phyloP scores from a whole-genome alignment of 352 stramenopile species.

The Phytophthora pluvialis region DNA sequence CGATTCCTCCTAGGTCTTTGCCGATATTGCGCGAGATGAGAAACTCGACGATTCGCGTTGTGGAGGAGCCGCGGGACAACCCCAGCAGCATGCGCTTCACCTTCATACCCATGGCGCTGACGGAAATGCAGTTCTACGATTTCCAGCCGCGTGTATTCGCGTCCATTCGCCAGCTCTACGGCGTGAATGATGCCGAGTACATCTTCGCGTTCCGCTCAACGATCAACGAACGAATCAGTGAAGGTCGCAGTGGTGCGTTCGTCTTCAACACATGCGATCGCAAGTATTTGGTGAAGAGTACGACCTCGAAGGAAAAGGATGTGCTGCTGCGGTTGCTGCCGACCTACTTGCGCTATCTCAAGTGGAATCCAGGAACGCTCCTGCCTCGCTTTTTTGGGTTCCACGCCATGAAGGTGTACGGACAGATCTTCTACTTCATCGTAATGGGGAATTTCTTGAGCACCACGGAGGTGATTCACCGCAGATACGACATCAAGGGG shows the following conservation, averaged over 20 bases:
- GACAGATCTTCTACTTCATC: constrained; percentile 91
- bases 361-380: constrained; percentile 88
- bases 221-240: constrained; percentile 90
- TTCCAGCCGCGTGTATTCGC: constrained; percentile 86
- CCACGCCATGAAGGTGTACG: constrained; percentile 93
- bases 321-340: constrained; percentile 83
- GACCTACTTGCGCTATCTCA: constrained; percentile 86
- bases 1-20: constrained; percentile 40
- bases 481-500: constrained; percentile 92
- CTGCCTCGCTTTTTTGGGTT: constrained; percentile 91
- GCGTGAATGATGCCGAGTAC: constrained; percentile 82
- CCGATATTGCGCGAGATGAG: constrained; percentile 40
- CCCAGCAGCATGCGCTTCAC: constrained; percentile 53
- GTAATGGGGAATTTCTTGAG: constrained; percentile 93
- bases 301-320: constrained; percentile 78
- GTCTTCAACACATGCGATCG: constrained; percentile 91
- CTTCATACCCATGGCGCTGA: constrained; percentile 74
- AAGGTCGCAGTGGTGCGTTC: constrained; percentile 89
- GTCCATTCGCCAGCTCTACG: constrained; percentile 69
- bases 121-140: constrained; percentile 90
- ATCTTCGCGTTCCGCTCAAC: constrained; percentile 80
- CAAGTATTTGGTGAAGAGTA: constrained; percentile 93
- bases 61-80: constrained; percentile 58
- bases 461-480: constrained; percentile 85
- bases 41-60: constrained; percentile 69